Conservation (phyloP, 768 basidiomycete genomes). For the Tylopilus sp. region DNA sequence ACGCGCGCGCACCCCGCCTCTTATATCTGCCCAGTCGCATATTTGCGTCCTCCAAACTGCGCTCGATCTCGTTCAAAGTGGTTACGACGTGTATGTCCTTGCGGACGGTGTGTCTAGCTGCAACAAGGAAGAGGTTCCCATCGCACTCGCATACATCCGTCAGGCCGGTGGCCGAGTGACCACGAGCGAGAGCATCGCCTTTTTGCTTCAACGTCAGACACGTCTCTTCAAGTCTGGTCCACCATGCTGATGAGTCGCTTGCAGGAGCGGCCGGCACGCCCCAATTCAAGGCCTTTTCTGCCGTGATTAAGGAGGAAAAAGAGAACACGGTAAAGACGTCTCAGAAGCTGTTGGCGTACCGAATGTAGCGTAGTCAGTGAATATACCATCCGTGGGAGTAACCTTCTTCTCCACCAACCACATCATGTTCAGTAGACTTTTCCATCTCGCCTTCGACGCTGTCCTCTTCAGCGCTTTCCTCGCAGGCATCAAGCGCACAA, state of each 20-base stretch:
- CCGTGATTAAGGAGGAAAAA: constrained; percentile 76
- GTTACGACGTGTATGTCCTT: constrained; percentile 61
- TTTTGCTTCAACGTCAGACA: constrained; percentile 65
- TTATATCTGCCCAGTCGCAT: constrained; percentile 57
- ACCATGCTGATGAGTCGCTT: constrained; percentile 11
- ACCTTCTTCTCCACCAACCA: background rate
- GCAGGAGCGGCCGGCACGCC: constrained; percentile 58
- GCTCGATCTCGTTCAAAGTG: constrained; percentile 55
- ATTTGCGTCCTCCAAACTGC: constrained; percentile 87
- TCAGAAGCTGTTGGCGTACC: constrained; percentile 30
- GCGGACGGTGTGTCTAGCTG: constrained; percentile 85
- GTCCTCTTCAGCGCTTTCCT: constrained; percentile 76
- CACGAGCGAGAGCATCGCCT: constrained; percentile 79
- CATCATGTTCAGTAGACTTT: constrained; percentile 33
- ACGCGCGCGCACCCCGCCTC: background rate
- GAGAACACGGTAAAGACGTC: constrained; percentile 47
- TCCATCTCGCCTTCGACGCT: constrained; percentile 75
- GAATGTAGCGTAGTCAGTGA: constrained; percentile 14
- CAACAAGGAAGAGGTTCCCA: constrained; percentile 74
- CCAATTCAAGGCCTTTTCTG: constrained; percentile 69
- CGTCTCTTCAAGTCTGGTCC: constrained; percentile 5
- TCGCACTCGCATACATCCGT: constrained; percentile 67
- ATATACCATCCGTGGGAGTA: constrained; percentile 17
- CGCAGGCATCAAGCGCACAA: constrained; percentile 80
- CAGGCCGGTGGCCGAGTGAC: constrained; percentile 73